Evolutionary conservation across 805 yeast genomes (phyloP).

Genomic region (Zygosaccharomyces bisporus): DNA sequence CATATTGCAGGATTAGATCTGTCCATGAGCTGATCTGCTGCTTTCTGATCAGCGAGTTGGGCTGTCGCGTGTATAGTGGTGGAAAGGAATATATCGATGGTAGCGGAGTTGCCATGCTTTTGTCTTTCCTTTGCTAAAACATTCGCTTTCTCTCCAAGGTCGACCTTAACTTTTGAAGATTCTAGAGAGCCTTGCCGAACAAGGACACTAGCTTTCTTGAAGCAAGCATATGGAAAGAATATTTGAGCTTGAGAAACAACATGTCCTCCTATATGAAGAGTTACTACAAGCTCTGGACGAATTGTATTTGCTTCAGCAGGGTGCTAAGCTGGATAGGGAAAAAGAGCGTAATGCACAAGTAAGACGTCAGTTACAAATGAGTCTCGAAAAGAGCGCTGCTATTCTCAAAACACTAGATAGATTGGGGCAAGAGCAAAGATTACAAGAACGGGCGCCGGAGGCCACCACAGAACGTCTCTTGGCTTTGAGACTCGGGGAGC

Average conservation of each 20-base stretch:
- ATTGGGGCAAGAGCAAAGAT: background rate
- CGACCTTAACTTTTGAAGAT: background rate
- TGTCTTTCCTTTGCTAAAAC: background rate
- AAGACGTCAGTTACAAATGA: slow-evolving; percentile 23
- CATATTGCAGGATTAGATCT: slow-evolving; percentile 55
- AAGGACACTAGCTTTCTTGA: background rate
- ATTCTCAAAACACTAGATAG: slow-evolving; percentile 20
- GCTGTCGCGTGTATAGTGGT: slow-evolving; percentile 88
- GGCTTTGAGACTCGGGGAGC: slow-evolving; percentile 14
- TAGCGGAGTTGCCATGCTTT: slow-evolving; percentile 19
- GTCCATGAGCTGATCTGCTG: slow-evolving; percentile 82
- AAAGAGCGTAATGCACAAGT: slow-evolving; percentile 15
- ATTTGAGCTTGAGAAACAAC: slow-evolving; percentile 27
- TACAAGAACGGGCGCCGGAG: background rate
- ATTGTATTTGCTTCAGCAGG: slow-evolving; percentile 24
- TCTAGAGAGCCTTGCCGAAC: background rate
- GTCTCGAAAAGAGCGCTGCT: slow-evolving; percentile 25
- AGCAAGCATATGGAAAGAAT: slow-evolving; percentile 14
- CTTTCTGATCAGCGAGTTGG: slow-evolving; percentile 70
- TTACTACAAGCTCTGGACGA: slow-evolving; percentile 36
- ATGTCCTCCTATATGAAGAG: slow-evolving; percentile 35
- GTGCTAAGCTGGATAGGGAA: slow-evolving; percentile 9
- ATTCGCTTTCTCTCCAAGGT: background rate
- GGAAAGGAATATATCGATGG: slow-evolving; percentile 73
- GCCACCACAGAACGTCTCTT: slow-evolving; percentile 17